Evolutionary conservation across 176 grass and related monocot species (phyloP).

Genomic region (Canna indica): DNA sequence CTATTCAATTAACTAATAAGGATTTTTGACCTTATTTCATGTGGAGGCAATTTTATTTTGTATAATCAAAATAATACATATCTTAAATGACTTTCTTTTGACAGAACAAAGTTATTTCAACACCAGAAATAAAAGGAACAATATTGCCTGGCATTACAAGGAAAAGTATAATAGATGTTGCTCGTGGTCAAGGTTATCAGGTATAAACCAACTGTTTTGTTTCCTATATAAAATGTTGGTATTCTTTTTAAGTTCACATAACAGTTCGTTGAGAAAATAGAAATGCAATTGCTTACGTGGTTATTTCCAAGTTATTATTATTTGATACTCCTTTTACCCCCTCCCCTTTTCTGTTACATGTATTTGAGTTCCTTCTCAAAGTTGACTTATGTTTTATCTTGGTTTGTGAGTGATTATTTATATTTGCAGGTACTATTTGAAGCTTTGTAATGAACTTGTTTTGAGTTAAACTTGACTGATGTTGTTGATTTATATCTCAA

Average conservation of each 20-base stretch:
- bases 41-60: too few species aligned
- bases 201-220: constrained; percentile 21
- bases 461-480: too few species aligned
- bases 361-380: neutral
- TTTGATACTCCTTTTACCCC: neutral
- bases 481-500: too few species aligned
- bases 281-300: neutral
- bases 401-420: neutral
- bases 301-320: neutral
- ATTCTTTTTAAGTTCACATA: neutral
- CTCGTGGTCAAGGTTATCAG: constrained; percentile 60
- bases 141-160: constrained; percentile 96
- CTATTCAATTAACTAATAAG: too few species aligned
- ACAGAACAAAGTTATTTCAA: constrained; percentile 73
- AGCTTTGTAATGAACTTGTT: too few species aligned
- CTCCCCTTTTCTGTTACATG: neutral
- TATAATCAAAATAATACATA: too few species aligned
- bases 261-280: neutral
- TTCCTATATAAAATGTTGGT: neutral
- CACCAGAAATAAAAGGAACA: constrained; percentile 72
- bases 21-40: too few species aligned
- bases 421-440: neutral
- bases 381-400: neutral
- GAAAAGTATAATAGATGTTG: constrained; percentile 97
- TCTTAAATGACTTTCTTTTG: neutral